phyloP scores from a whole-genome alignment of 2,329 filamentous ascomycete species.

The Aspergillus candidus region DNA sequence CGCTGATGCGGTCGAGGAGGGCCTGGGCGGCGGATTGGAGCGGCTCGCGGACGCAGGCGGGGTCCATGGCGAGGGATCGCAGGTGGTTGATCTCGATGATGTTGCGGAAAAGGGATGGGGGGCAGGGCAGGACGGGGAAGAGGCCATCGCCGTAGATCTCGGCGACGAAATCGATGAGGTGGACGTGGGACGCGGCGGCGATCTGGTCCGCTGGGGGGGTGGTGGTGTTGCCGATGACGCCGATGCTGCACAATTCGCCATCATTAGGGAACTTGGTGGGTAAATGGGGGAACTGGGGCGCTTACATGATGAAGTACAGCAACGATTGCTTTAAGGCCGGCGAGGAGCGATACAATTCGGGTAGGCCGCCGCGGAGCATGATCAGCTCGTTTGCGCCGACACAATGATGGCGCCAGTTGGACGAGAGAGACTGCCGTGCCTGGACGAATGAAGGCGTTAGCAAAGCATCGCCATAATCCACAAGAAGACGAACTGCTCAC shows the following conservation, averaged over 20 bases:
- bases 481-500: not conserved
- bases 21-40: not conserved
- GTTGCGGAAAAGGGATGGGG: not conserved
- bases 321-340: not conserved
- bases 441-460: not conserved
- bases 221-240: slow-evolving; percentile 7
- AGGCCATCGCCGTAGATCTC: slow-evolving; percentile 4
- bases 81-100: slow-evolving; percentile 7
- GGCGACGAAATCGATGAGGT: not conserved
- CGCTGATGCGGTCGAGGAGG: slow-evolving; percentile 3
- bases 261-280: not conserved
- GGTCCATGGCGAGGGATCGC: not conserved
- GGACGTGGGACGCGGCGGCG: not conserved
- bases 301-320: slow-evolving; percentile 7
- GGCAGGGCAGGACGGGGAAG: slow-evolving; percentile 3
- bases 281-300: not conserved
- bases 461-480: no score
- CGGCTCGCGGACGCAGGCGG: not conserved
- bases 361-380: slow-evolving; percentile 2
- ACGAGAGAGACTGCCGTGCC: slow-evolving; percentile 3
- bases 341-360: not conserved
- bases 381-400: slow-evolving; percentile 4
- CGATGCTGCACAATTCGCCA: not conserved
- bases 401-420: slow-evolving; percentile 5
- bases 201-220: slow-evolving; percentile 5